Evolutionary conservation across 352 stramenopile species (phyloP).

Genomic region (Phytophthora quininea): DNA sequence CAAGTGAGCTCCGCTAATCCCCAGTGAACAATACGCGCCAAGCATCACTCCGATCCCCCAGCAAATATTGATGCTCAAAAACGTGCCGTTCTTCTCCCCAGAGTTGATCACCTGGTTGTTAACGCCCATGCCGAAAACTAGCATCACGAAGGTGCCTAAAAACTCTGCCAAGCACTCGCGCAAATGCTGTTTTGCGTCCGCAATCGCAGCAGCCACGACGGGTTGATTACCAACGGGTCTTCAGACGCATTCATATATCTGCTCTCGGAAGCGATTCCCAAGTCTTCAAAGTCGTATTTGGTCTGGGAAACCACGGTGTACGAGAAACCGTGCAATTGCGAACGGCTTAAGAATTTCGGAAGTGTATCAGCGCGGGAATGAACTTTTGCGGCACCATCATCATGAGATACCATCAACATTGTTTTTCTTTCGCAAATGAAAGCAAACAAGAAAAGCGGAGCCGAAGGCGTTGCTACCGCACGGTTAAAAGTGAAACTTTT

Average conservation of each 20-base stretch:
- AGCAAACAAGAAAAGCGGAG: neutral
- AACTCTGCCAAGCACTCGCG: constrained; percentile 35
- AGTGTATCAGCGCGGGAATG: no score
- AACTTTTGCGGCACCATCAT: no score
- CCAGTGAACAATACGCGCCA: constrained; percentile 48
- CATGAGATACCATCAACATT: no score
- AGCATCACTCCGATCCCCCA: constrained; percentile 57
- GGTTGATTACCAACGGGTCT: no score
- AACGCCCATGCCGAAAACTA: constrained; percentile 60
- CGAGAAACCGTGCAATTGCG: no score
- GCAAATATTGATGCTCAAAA: constrained; percentile 59
- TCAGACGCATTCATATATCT: no score
- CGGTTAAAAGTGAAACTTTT: neutral
- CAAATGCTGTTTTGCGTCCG: no score
- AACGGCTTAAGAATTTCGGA: no score
- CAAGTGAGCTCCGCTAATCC: constrained; percentile 57
- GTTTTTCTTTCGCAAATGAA: neutral
- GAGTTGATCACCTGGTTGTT: constrained; percentile 64
- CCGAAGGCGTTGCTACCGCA: neutral
- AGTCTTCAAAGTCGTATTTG: no score
- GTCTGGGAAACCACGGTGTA: no score
- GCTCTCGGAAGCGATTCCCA: no score
- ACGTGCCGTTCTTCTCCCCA: constrained; percentile 48
- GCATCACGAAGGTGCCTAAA: constrained; percentile 47
- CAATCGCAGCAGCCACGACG: no score